A percentile compares a stretch with the other conserved stretches of the same genome.
Conservation (phyloP, 768 basidiomycete genomes). For the Suillus subaureus region DNA sequence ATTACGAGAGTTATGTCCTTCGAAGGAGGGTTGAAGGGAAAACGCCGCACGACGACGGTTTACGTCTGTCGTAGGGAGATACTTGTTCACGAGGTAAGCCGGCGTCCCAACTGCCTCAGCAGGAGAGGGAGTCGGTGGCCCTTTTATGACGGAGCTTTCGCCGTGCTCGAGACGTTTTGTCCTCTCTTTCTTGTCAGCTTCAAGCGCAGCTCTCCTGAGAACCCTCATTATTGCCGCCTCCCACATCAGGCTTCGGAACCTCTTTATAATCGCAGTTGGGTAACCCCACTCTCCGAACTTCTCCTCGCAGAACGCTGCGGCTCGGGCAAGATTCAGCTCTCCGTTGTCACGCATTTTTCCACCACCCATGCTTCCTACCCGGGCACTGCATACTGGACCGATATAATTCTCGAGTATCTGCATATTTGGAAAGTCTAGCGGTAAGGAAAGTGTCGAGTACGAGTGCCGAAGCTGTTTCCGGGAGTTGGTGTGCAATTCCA, state of each 20-base stretch:
- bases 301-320: constrained; percentile 28
- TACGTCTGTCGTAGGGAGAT: constrained; percentile 13
- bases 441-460: constrained; percentile 18
- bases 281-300: constrained; percentile 31
- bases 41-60: constrained; percentile 23
- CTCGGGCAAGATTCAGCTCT: constrained; percentile 21
- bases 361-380: constrained; percentile 15
- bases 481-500: constrained; percentile 29
- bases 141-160: constrained; percentile 18
- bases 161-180: constrained; percentile 22
- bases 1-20: background rate
- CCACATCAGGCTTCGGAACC: constrained; percentile 25
- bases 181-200: constrained; percentile 34
- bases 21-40: constrained; percentile 11
- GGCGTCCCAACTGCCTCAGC: constrained; percentile 26
- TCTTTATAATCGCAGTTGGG: constrained; percentile 21
- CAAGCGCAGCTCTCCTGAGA: constrained; percentile 28
- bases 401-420: constrained; percentile 24
- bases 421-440: constrained; percentile 22
- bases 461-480: constrained; percentile 19
- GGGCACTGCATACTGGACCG: constrained; percentile 23
- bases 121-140: constrained; percentile 17
- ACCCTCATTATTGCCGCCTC: constrained; percentile 24
- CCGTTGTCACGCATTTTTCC: constrained; percentile 21
- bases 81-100: constrained; percentile 20